Evolutionary conservation across 352 stramenopile species (phyloP), one percentile per base, ranked within the genome.

Genomic region (Pythium rhizo-oryzae): DNA sequence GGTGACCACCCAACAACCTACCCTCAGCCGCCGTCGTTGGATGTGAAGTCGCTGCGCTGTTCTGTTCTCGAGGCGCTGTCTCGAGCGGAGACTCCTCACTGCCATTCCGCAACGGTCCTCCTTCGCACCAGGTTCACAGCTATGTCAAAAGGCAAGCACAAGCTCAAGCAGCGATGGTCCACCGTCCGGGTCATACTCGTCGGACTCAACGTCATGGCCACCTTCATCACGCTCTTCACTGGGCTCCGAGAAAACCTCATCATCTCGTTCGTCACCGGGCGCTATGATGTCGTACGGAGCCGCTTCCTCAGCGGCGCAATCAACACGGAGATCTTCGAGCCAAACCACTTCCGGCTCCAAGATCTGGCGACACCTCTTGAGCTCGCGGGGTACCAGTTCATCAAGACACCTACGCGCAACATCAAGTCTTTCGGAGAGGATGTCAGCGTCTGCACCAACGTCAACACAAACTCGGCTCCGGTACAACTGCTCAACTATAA

Each of bases 391-490:
- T 77, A 64, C 46, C 39, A 56, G 4, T 60, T 81, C 52, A 72
- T 58, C 39, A 80, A 67, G 39, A 43, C 62, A 19, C 67, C 74
- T 1, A 1, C 21, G 15, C 67, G 74, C 12, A 33, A 63, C 13
- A 61, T 63, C 8, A 28, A 59, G 8, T 74, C 65, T 30, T 64
- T 75, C 24, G 58, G 55, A n/a, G 44, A 66, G 15, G 60, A 81
- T 35, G 63, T 59, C 23, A 81, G 60, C 51, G 60, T 63, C 15
- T 78, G 74, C 35, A 43, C 68, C 11, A 67, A 59, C 53, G 50
- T 81, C 25, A 74, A 76, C 59, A 70, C 67, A 8, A 71, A 75
- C 30, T 71, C 69, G 28, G 64, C 67, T 7, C 69, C 70, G 15
- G 55, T 62, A 19, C 59, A 70, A 24, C 66, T 49, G 23, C 60